A percentile compares a stretch with the other conserved stretches of the same genome.
These are phyloP conservation scores for Mortierella alpina DNA, from an alignment of 192 early-diverging fungal genomes.

Conservation along the genomic window DNA sequence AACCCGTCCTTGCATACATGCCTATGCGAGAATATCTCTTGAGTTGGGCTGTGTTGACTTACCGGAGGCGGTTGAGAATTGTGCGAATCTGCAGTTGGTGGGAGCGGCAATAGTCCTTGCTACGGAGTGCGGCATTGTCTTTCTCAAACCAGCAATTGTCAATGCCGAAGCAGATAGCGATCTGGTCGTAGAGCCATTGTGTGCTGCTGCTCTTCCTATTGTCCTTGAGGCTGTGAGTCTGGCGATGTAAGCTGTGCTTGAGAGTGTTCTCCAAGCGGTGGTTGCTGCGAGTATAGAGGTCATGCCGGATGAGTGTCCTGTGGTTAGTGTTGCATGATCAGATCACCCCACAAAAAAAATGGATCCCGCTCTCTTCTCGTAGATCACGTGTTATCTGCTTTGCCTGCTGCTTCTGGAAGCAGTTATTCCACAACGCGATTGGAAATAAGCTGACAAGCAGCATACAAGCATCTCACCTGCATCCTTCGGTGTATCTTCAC, in stretches of 20 bases:
- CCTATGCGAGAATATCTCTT: not conserved
- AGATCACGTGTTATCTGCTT: too few species aligned
- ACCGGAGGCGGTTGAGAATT: conserved; percentile 27
- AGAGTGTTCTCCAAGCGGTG: not conserved
- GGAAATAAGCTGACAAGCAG: too few species aligned
- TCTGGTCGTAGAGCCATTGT: not conserved
- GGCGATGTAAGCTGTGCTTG: not conserved
- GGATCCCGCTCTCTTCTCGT: too few species aligned
- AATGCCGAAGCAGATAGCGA: not conserved
- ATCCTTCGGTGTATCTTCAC: too few species aligned
- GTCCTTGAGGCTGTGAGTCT: not conserved
- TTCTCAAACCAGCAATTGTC: too few species aligned
- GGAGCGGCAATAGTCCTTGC: too few species aligned
- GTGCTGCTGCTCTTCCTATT: not conserved
- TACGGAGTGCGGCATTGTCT: too few species aligned
- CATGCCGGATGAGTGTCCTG: not conserved
- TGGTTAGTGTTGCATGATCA: not conserved
- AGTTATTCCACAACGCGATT: too few species aligned
- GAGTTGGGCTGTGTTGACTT: not conserved
- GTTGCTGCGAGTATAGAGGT: conserved; percentile 8
- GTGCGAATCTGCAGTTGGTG: not conserved
- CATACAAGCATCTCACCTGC: too few species aligned
- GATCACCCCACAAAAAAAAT: too few species aligned
- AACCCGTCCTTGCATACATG: not conserved
- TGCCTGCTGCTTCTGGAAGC: too few species aligned